These are phyloP conservation scores for Heterobasidion annosum DNA, from an alignment of 1,284 basidiomycete genomes.

Conservation along the genomic window DNA sequence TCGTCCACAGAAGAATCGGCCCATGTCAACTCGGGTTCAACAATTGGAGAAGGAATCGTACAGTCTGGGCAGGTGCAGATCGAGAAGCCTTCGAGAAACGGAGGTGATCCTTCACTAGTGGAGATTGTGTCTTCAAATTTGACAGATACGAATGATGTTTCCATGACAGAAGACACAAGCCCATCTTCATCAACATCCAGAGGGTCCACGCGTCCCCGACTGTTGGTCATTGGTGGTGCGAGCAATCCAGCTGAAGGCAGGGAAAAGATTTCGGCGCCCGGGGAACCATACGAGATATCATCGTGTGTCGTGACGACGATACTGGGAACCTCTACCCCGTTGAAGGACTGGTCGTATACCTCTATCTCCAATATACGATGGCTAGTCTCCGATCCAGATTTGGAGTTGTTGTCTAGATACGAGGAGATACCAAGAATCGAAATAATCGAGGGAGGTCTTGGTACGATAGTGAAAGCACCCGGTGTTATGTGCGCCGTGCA, in stretches of 20 bases:
- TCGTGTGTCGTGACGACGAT: conserved; percentile 10
- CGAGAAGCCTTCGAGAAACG: neutral
- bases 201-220: conserved; percentile 6
- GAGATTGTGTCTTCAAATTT: neutral
- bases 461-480: neutral
- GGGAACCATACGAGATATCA: neutral
- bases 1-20: neutral
- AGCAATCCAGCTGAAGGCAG: conserved; percentile 5
- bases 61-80: conserved; percentile 1
- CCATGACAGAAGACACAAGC: neutral
- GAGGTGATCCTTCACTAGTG: neutral
- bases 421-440: conserved; percentile 7
- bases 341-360: conserved; percentile 9
- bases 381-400: neutral
- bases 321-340: conserved; percentile 10
- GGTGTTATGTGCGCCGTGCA: neutral
- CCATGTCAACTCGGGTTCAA: conserved; percentile 7
- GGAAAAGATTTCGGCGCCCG: neutral
- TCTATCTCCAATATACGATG: conserved; percentile 10
- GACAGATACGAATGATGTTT: neutral
- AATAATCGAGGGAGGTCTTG: conserved; percentile 5
- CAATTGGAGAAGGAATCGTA: neutral
- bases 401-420: neutral
- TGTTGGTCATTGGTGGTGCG: conserved; percentile 7
- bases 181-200: neutral